Evolutionary conservation across 2,329 filamentous ascomycete species (phyloP), one percentile per base, ranked within the genome.

Genomic region (Sporothrix variecibatus): DNA sequence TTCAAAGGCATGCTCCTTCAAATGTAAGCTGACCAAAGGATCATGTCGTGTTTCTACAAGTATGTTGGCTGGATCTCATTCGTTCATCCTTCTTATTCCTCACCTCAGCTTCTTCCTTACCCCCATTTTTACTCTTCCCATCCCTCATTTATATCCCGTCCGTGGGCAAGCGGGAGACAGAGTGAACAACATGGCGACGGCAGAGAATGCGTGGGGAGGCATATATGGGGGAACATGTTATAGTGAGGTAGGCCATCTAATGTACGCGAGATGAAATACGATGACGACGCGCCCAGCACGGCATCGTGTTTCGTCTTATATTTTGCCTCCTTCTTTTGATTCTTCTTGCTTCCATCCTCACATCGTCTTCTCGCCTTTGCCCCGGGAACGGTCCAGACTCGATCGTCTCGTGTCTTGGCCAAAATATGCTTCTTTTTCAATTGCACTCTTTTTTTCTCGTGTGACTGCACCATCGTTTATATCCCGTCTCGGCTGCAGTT

Each of bases 201-300:
- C 60, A 65, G 9, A 43, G 60, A 40, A 40, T 15, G 60, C 9
- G 34, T 65, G 60, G 60, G 58, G 60, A 26, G 60, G 20, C 34
- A 43, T 23, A 34, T 26, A 2, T 23, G 28, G 26, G 28, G 26
- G 56, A 7, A n/a, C n/a, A n/a, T n/a, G 26, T 7, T 28, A 31
- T 15, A 20, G 8, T 17, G 5, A 64, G 40, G 34, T 17, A 40
- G 31, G 58, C 17, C 5, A 38, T 40, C 34, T 34, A n/a, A 62
- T 38, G 58, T 62, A 58, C 26, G 31, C 58, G 58, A 62, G 34
- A 65, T 65, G n/a, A 17, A 65, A 15, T 8, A n/a, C 38, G 60
- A 65, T 65, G 60, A 65, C 60, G 60, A 43, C 60, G 60, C 60
- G 60, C n/a, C 60, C 60, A 43, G 60, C 60, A 65, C 60, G 60